Evolutionary conservation across 2,329 filamentous ascomycete species (phyloP), one percentile per base, ranked within the genome.

Genomic region (Clarireedia paspali): DNA sequence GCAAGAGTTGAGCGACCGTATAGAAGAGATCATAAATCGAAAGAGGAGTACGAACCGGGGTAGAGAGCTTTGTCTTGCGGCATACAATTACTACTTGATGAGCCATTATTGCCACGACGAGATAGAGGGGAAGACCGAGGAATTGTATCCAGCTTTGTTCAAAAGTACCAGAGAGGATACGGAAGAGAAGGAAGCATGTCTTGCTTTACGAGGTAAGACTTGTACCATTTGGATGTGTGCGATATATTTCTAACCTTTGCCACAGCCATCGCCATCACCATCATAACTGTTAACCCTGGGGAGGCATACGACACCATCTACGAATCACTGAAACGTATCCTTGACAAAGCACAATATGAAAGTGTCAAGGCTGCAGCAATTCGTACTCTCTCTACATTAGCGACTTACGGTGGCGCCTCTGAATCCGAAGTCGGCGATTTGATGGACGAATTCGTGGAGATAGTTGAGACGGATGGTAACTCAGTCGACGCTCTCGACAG

Each of bases 361-460:
- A 63, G 72, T 1, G 73, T 82, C 57, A 88, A 89, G 68, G 74
- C 79, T n/a, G 79, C 78, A 10, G 84, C 84, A 0, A 84, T 89
- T n/a, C 81, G 84, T 61, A 75, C 81, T 17, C 75, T 88, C 14
- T 79, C 81, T 12, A 76, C 80, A 5, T 79, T 78, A 50, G 77
- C 83, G 6, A 81, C 84, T 62, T 88, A 85, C 63, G 84, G 83
- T 36, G 85, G 85, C 27, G 83, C 83, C 5, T 79, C 80, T 3
- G 77, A 82, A 24, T 79, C 81, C 42, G 83, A 82, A 57, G 77
- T 81, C 10, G 71, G 81, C 48, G 79, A 85, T 12, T 75, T 84
- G 55, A 86, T 89, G 83, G 78, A 79, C 0, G 81, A 82, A 52
- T 73, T 87, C 53, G 71, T 88, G 17, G 85, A 88, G 60, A 85